Conservation (phyloP, 176 grass and related monocot genomes). For the Triticum dicoccoides region DNA sequence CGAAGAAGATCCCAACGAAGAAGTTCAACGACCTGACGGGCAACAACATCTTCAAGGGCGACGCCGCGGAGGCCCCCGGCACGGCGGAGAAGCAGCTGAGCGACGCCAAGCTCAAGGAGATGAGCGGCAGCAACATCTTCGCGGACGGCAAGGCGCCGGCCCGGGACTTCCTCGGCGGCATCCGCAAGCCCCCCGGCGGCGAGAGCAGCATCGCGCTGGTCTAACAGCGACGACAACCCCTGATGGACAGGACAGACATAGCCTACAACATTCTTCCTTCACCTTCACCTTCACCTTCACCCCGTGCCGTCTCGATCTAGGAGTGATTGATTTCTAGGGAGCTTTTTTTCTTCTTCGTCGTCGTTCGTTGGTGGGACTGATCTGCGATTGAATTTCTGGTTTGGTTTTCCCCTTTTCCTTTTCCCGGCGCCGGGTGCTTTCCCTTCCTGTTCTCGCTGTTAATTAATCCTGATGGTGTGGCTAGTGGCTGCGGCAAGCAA, state of each 20-base stretch:
- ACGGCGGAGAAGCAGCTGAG: constrained; percentile 70
- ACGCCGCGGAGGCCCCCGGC: constrained; percentile 26
- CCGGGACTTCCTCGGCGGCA: constrained; percentile 72
- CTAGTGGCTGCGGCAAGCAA: constrained; percentile 20
- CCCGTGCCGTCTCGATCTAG: constrained; percentile 35
- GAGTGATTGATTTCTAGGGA: constrained; percentile 53
- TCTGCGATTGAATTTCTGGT: constrained; percentile 50
- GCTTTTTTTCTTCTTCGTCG: background rate
- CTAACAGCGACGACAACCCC: constrained; percentile 28
- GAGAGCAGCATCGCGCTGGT: constrained; percentile 96
- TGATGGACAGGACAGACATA: constrained; percentile 51
- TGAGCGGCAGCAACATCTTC: constrained; percentile 89
- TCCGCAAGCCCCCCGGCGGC: constrained; percentile 92
- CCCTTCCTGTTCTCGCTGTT: constrained; percentile 28
- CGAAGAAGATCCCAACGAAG: constrained; percentile 73
- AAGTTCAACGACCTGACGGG: constrained; percentile 80
- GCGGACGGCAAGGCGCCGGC: constrained; percentile 64
- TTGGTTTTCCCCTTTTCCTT: constrained; percentile 24
- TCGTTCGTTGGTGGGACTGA: constrained; percentile 39
- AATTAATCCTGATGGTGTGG: constrained; percentile 51
- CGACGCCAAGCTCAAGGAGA: constrained; percentile 86
- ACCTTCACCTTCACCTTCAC: background rate
- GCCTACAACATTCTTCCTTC: constrained; percentile 32
- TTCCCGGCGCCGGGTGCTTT: constrained; percentile 28
- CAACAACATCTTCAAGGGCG: constrained; percentile 82